Evolutionary conservation across 2,329 filamentous ascomycete genomes (phyloP), one percentile per base, ranked within the genome.

Genomic region (Aureobasidium leucospermi): DNA sequence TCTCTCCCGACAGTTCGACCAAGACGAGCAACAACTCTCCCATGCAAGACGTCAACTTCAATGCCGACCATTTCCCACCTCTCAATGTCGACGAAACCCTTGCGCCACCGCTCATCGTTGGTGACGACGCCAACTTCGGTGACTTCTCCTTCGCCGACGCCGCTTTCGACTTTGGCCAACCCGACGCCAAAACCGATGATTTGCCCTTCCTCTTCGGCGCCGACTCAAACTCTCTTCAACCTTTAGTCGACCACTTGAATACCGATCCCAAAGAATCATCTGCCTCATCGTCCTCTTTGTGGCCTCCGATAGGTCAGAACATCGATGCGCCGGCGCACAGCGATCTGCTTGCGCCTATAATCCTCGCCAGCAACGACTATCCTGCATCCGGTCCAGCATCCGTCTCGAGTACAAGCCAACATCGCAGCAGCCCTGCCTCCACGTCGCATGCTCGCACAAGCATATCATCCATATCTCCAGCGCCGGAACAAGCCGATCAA

Each of bases 21-120:
- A 70, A 69, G 63, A 63, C 68, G 55, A 70, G 66, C 52, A 70
- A 71, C 59, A 70, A 69, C 59, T 72, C 70, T 15, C 70, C 70
- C 3, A 55, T 71, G 6, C 70, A 72, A 49, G 67, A 70, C 49
- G 10, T 47, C 23, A 60, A 41, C 15, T 52, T 62, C 42, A 49
- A 58, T 9, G 19, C 36, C 41, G 59, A 67, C 39, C 62, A 62
- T 10, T 66, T 70, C 29, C 66, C 68, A 11, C 62, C 65, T 16
- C 51, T 58, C 1, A 58, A 58, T n/a, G 57, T 46, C 16, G 65
- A 68, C 34, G 66, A 68, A 7, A 65, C 66, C 1, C 61, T 68
- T 15, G 65, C 65, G 39, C 69, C 67, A 41, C 68, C 70, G 2
- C 52, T 72, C 29, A 70, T 72, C 47, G 64, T 71, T 34, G 70